phyloP scores from a whole-genome alignment of 2,329 filamentous ascomycete species.

The Fusarium nanum region DNA sequence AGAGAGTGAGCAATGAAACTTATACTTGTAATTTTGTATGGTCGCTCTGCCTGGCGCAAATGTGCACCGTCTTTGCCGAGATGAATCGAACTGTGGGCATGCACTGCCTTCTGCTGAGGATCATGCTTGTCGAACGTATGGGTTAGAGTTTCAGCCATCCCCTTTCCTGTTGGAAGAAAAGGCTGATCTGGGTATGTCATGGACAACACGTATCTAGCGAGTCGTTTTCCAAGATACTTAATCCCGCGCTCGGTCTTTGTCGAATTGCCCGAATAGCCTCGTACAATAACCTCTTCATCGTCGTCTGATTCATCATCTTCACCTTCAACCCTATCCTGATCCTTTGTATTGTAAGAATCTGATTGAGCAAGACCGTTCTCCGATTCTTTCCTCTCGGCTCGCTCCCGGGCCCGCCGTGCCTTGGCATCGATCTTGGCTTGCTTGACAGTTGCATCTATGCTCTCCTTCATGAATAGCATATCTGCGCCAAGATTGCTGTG shows the following conservation, averaged over 20 bases:
- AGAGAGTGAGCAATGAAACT: conserved; percentile 95
- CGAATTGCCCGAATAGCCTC: conserved; percentile 90
- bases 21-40: conserved; percentile 91
- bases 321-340: conserved; percentile 54
- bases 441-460: conserved; percentile 85
- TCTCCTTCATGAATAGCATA: conserved; percentile 97
- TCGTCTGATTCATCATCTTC: conserved; percentile 64
- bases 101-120: conserved; percentile 61
- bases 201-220: conserved; percentile 89
- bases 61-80: conserved; percentile 66
- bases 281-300: conserved; percentile 86
- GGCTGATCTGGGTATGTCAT: conserved; percentile 96
- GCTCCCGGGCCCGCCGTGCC: conserved; percentile 66
- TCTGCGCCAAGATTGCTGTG: conserved; percentile 96
- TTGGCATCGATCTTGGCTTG: conserved; percentile 78
- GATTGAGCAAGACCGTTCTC: conserved; percentile 16
- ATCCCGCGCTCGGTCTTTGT: conserved; percentile 94
- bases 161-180: conserved; percentile 74
- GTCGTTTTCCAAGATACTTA: conserved; percentile 93
- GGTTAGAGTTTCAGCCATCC: conserved; percentile 57
- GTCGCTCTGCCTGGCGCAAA: conserved; percentile 59
- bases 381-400: conserved; percentile 48
- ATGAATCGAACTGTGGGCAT: conserved; percentile 72
- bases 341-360: conserved; percentile 32
- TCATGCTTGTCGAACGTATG: conserved; percentile 58